These are phyloP conservation scores for Wickerhamiella kurtzmanii DNA, from an alignment of 805 yeast species.

Conservation along the genomic window DNA sequence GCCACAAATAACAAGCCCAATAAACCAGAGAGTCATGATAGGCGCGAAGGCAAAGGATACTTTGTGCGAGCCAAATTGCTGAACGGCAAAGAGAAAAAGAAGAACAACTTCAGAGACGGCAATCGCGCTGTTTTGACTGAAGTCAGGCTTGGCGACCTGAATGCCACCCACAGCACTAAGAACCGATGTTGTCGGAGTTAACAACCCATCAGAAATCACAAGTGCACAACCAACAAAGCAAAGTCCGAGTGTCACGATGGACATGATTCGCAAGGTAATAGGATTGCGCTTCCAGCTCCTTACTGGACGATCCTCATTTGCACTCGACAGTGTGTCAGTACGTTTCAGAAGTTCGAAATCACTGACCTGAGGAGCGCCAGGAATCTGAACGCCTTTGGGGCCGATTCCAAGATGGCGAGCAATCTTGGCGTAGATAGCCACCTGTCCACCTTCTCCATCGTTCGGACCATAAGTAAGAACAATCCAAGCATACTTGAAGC, in stretches of 20 bases:
- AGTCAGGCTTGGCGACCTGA: constrained; percentile 35
- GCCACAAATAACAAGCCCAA: constrained; percentile 35
- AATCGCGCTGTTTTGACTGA: constrained; percentile 29
- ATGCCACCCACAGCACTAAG: constrained; percentile 45
- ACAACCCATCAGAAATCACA: constrained; percentile 45
- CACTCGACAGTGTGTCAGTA: neutral
- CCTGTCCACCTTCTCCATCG: constrained; percentile 50
- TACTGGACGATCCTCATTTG: neutral
- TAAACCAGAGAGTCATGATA: constrained; percentile 38
- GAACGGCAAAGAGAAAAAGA: constrained; percentile 33
- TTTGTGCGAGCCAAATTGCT: constrained; percentile 37
- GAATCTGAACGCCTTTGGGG: constrained; percentile 9
- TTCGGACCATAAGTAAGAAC: constrained; percentile 41
- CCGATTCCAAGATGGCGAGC: constrained; percentile 34
- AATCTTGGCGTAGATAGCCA: constrained; percentile 48
- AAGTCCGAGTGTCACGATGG: constrained; percentile 6
- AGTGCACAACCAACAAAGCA: constrained; percentile 44
- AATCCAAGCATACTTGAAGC: constrained; percentile 37
- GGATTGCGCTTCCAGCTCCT: constrained; percentile 9
- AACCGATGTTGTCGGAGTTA: constrained; percentile 53
- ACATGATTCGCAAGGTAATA: constrained; percentile 1
- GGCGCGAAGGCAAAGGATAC: constrained; percentile 43
- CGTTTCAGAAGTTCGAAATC: constrained; percentile 10
- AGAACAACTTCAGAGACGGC: constrained; percentile 36
- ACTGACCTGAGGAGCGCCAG: constrained; percentile 6